Conservation (phyloP, 2,329 filamentous ascomycete genomes). For the Emergomyces pasteurianus region DNA sequence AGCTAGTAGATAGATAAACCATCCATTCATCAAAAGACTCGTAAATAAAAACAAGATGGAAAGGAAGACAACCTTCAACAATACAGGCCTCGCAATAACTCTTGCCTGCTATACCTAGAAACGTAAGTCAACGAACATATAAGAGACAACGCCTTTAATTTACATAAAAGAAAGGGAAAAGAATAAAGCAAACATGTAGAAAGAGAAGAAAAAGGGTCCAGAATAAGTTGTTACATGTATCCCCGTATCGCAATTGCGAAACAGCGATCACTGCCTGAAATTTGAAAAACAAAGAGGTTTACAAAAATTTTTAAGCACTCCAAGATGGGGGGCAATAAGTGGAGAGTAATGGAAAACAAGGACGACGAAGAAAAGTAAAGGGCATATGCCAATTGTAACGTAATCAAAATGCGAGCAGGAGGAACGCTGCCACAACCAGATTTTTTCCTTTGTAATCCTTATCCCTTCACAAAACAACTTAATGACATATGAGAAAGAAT, state of each 20-base stretch:
- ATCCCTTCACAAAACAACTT: not conserved
- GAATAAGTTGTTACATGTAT: not conserved
- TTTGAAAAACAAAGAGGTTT: not conserved
- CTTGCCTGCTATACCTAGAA: not conserved
- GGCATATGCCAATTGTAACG: not conserved
- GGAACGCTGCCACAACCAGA: not conserved
- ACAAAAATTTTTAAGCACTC: not conserved
- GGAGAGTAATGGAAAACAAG: not conserved
- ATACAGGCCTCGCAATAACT: not conserved
- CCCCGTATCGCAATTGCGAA: too few species aligned
- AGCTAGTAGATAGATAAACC: not conserved
- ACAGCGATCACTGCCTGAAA: too few species aligned
- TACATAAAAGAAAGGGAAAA: not conserved
- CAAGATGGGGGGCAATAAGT: not conserved
- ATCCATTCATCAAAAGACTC: not conserved
- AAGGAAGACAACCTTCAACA: not conserved
- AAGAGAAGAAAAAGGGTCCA: slow-evolving; percentile 3
- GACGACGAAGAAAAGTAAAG: not conserved
- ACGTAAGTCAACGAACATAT: not conserved
- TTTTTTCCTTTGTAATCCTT: not conserved
- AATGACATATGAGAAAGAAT: not conserved
- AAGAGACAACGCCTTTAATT: not conserved
- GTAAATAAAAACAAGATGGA: not conserved
- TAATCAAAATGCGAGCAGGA: not conserved
- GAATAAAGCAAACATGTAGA: slow-evolving; percentile 7